phyloP scores from a whole-genome alignment of 1,139 yeast species.

The Candida freyschussii region DNA sequence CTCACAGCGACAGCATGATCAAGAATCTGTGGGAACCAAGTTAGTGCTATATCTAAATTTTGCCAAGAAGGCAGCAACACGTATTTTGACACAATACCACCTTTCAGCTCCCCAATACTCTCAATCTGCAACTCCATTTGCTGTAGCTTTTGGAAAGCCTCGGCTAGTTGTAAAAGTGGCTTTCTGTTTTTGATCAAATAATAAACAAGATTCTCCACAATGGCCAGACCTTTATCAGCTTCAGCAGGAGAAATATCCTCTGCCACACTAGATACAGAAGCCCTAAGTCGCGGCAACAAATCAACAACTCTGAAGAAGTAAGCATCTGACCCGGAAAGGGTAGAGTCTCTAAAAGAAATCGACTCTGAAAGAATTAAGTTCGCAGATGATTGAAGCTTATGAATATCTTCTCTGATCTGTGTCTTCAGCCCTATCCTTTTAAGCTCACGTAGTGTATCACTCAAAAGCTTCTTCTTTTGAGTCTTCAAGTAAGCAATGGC shows the following conservation, averaged over 20 bases:
- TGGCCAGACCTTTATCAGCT: slow-evolving; percentile 72
- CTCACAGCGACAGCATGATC: slow-evolving; percentile 42
- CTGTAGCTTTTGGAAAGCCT: slow-evolving; percentile 20
- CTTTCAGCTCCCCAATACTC: slow-evolving; percentile 5
- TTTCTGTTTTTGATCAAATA: slow-evolving; percentile 46
- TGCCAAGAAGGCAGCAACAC: slow-evolving; percentile 11
- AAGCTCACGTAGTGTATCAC: slow-evolving; percentile 71
- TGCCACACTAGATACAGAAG: slow-evolving; percentile 53
- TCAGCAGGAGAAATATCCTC: slow-evolving; percentile 77
- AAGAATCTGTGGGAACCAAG: slow-evolving; percentile 47
- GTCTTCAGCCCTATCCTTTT: slow-evolving; percentile 71
- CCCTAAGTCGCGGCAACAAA: slow-evolving; percentile 71
- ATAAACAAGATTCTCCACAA: slow-evolving; percentile 68
- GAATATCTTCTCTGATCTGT: slow-evolving; percentile 59
- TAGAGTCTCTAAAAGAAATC: slow-evolving; percentile 39
- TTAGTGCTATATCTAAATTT: slow-evolving; percentile 6
- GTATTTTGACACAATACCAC: slow-evolving; percentile 8
- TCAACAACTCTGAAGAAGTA: slow-evolving; percentile 72
- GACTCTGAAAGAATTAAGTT: slow-evolving; percentile 57
- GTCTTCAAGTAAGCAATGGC: slow-evolving; percentile 65
- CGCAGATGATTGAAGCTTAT: slow-evolving; percentile 56
- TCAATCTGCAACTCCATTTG: slow-evolving; percentile 10
- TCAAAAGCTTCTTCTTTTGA: slow-evolving; percentile 73
- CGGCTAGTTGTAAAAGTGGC: slow-evolving; percentile 37
- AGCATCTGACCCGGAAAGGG: slow-evolving; percentile 46